Evolutionary conservation across 306 rosid genomes (phyloP).

Genomic region (Pueraria montana): DNA sequence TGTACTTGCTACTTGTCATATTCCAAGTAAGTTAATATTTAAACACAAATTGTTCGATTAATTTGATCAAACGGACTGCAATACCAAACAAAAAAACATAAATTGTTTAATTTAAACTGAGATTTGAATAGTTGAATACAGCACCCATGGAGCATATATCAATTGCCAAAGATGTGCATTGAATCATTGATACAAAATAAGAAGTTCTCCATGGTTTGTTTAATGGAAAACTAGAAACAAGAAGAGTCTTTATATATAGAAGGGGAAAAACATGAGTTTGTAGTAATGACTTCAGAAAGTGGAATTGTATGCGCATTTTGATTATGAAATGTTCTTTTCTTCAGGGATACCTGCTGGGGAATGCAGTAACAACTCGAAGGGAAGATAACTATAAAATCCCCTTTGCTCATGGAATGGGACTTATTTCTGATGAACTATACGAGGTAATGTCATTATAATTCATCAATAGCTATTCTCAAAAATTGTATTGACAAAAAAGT

Average conservation of each 20-base stretch:
- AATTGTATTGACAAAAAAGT: neutral
- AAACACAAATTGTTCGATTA: no score
- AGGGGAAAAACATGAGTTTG: neutral
- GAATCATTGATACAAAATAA: no score
- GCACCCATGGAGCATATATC: no score
- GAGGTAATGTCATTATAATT: slow-evolving; percentile 45
- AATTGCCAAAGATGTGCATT: no score
- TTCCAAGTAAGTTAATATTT: no score
- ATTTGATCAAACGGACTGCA: no score
- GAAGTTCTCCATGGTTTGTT: no score
- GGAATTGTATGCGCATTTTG: neutral
- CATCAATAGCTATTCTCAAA: neutral
- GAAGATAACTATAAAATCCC: slow-evolving; percentile 9
- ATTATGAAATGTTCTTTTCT: neutral
- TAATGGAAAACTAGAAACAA: no score
- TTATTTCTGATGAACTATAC: slow-evolving; percentile 70
- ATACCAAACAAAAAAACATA: neutral
- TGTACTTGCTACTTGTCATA: no score
- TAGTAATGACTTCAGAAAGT: neutral
- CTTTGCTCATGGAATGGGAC: slow-evolving; percentile 70
- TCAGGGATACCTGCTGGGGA: slow-evolving; percentile 76
- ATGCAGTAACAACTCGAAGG: slow-evolving; percentile 40
- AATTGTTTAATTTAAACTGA: neutral
- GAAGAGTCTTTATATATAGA: neutral
- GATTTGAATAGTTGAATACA: neutral